These are phyloP conservation scores for Pholiota molesta DNA, from an alignment of 768 basidiomycete species.

Conservation along the genomic window DNA sequence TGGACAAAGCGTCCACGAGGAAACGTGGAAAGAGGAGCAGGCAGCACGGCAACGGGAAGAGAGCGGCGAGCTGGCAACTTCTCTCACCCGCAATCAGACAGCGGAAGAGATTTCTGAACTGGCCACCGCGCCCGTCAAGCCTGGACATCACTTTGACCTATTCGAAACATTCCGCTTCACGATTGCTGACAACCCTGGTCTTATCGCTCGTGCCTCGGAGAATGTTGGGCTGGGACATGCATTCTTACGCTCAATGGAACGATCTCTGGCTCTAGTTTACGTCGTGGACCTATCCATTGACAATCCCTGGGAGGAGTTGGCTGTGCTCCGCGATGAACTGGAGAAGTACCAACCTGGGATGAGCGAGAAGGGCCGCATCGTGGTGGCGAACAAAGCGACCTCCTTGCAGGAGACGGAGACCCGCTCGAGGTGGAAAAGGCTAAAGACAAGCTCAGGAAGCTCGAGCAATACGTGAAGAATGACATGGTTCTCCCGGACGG, in stretches of 20 bases:
- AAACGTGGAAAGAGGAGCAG: constrained; percentile 60
- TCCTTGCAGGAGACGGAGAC: constrained; percentile 59
- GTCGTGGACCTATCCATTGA: constrained; percentile 85
- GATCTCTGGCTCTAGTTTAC: constrained; percentile 87
- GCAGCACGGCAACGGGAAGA: constrained; percentile 48
- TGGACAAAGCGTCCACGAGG: constrained; percentile 59
- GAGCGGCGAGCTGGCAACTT: constrained; percentile 53
- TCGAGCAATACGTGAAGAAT: constrained; percentile 59
- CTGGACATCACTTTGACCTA: constrained; percentile 57
- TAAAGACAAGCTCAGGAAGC: constrained; percentile 52
- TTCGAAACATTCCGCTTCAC: constrained; percentile 88
- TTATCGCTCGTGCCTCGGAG: constrained; percentile 81
- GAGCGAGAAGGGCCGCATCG: constrained; percentile 74
- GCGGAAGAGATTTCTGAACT: constrained; percentile 23
- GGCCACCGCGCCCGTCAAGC: constrained; percentile 16
- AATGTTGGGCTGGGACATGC: constrained; percentile 94
- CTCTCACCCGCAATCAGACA: constrained; percentile 53
- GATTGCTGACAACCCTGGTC: constrained; percentile 95
- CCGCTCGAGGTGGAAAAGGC: constrained; percentile 54
- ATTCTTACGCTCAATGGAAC: constrained; percentile 91
- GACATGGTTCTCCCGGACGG: constrained; percentile 43
- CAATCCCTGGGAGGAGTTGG: constrained; percentile 78
- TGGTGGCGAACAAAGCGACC: constrained; percentile 97
- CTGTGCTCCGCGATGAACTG: constrained; percentile 76
- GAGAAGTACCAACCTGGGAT: constrained; percentile 82